Conservation (phyloP, 2,329 filamentous ascomycete genomes). For the Cytospora mali region DNA sequence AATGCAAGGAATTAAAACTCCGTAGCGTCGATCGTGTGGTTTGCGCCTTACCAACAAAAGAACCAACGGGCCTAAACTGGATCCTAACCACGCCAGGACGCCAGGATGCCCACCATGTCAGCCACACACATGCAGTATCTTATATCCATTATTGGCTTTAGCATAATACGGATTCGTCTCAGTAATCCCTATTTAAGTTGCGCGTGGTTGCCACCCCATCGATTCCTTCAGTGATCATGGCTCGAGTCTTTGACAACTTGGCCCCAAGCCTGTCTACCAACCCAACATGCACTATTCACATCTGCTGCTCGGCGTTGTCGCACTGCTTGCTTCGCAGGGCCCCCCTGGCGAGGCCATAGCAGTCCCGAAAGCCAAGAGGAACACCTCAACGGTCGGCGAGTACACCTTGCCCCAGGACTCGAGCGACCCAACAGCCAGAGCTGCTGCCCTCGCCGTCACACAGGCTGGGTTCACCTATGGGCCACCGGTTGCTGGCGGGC, state of each 20-base stretch:
- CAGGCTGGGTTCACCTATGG: constrained; percentile 23
- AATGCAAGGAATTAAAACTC: not conserved
- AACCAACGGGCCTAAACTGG: not conserved
- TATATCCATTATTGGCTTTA: not conserved
- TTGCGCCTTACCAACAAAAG: constrained; percentile 13
- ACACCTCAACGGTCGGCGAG: not conserved
- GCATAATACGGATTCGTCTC: not conserved
- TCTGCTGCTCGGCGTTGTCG: not conserved
- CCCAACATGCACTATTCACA: constrained; percentile 8
- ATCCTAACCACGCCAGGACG: too few species aligned
- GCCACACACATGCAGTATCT: not conserved
- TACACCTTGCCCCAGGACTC: constrained; percentile 18
- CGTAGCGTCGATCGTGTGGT: constrained; percentile 10
- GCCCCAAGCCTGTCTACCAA: not conserved
- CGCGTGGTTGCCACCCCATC: not conserved
- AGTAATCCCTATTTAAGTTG: constrained; percentile 12
- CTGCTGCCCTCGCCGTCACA: constrained; percentile 8
- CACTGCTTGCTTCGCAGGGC: constrained; percentile 11
- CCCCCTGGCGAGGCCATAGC: constrained; percentile 8
- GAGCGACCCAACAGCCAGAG: not conserved
- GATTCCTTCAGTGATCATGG: not conserved
- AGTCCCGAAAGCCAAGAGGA: constrained; percentile 6
- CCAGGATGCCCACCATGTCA: not conserved
- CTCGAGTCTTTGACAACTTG: not conserved
- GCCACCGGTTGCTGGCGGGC: constrained; percentile 27